Evolutionary conservation across 179 eudicot species (phyloP).

Genomic region (Spinacia oleracea): DNA sequence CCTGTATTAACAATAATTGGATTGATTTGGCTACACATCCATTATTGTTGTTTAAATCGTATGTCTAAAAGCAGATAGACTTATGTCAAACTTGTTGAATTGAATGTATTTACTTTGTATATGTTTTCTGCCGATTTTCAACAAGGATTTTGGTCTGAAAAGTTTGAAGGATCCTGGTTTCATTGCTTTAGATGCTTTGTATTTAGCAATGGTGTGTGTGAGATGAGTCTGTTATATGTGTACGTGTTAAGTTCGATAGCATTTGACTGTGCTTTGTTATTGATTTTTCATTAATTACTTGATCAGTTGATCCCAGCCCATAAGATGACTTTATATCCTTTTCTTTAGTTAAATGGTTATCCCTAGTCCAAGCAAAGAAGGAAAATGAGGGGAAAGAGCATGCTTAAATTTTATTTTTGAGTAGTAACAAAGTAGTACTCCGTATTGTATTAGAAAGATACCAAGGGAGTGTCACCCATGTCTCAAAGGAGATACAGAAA

Average conservation of each 20-base stretch:
- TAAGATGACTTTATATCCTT: not conserved
- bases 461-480: not conserved
- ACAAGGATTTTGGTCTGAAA: slow-evolving; percentile 1
- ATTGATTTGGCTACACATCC: slow-evolving; percentile 1
- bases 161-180: slow-evolving; percentile 13
- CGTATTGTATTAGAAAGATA: no score
- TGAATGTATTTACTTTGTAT: not conserved
- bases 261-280: not conserved
- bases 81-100: not conserved
- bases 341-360: not conserved
- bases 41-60: slow-evolving; percentile 11
- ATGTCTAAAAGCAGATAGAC: not conserved
- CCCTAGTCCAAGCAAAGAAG: not conserved
- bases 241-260: not conserved
- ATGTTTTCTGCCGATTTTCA: not conserved
- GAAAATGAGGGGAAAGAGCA: not conserved
- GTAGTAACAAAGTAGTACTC: not conserved
- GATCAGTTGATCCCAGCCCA: not conserved
- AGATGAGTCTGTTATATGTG: not conserved
- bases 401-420: not conserved
- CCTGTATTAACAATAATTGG: not conserved
- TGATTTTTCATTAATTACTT: not conserved
- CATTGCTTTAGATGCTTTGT: not conserved
- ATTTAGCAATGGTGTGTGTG: not conserved
- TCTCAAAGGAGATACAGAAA: not conserved